Base-by-base conservation (phyloP, 352 stramenopile genomes). In the Pythium coloratum region DNA sequence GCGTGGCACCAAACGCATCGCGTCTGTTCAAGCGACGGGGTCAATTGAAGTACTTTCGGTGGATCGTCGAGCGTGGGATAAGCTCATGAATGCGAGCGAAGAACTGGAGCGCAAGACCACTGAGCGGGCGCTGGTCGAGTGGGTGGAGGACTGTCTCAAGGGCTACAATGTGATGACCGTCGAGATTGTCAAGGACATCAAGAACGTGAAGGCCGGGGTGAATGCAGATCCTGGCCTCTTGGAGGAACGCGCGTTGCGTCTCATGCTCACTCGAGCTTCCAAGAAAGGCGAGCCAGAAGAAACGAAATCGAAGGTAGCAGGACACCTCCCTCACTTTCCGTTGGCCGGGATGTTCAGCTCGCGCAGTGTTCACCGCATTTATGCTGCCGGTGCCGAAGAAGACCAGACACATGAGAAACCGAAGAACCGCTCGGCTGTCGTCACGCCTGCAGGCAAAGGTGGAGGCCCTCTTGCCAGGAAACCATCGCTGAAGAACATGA, bases 111-210 rank as follows among this genome's bases (percentile, higher is more conserved):
- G 71, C 8, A 61, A 79, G 40, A 55, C 20, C 18, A 89, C 75
- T 0, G 79, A 90, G 38, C 62, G 57, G 6, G 58, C 72, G 0
- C 49, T 91, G 3, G 55, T 82, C 2, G 67, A 82, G 7, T 91
- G 82, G 82, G 82, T 90, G 10, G 77, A 80, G 9, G 74, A 78
- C 12, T 89, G 82, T 54, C 65, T 91, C 3, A 86, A 87, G 51
- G 78, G 76, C 26, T 91, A 91, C 69, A 90, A 88, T 54, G 67
- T 87, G 57, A 89, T 89, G 77, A 86, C 81, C 0, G 77, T 91
- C 13, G 79, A 89, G 50, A 88, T 88, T 34, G 77, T 90, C 14
- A 89, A 91, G 66, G 77, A 88, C 46, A 86, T 90, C 62, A 88
- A 86, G 55, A 57, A 33, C 14, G 46, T 53, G 3, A 63, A 46